A percentile compares a stretch with the other conserved stretches of the same genome.
phyloP scores from a whole-genome alignment of 2,329 filamentous ascomycete species.

The Colletotrichum sp. region DNA sequence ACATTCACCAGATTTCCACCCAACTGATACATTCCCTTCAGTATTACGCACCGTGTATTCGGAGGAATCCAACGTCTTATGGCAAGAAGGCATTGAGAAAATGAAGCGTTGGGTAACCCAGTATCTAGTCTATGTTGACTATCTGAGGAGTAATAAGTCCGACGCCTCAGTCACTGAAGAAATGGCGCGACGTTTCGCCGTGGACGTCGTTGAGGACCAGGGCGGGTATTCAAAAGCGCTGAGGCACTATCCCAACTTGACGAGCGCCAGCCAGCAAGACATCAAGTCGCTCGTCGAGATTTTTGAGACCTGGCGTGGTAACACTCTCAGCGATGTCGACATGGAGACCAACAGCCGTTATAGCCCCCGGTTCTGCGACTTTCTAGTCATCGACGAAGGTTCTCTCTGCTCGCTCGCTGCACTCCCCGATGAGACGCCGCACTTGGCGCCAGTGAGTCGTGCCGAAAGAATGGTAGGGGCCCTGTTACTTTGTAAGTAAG shows the following conservation, averaged over 20 bases:
- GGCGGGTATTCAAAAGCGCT: not conserved
- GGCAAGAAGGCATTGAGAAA: accelerated
- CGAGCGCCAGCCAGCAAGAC: not conserved
- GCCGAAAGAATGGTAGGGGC: not conserved
- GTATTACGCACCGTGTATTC: not conserved
- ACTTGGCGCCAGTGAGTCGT: not conserved
- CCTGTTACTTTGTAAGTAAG: not conserved
- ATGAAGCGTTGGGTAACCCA: not conserved
- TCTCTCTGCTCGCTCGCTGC: not conserved
- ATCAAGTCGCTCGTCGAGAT: not conserved
- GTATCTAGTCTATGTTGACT: not conserved
- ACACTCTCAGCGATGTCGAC: not conserved
- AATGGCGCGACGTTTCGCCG: not conserved
- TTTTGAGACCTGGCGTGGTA: not conserved
- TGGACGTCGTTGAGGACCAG: not conserved
- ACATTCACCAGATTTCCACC: not conserved
- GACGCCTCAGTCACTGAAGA: not conserved
- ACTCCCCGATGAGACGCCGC: not conserved
- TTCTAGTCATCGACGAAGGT: not conserved
- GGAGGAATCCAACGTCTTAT: not conserved
- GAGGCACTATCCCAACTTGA: not conserved
- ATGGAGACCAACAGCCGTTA: not conserved
- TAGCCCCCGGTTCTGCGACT: not conserved
- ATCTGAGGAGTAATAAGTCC: not conserved
- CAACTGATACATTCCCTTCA: not conserved